Evolutionary conservation across 2,329 filamentous ascomycete species (phyloP).

Genomic region (Dryadomyces quercus-mongolicae): DNA sequence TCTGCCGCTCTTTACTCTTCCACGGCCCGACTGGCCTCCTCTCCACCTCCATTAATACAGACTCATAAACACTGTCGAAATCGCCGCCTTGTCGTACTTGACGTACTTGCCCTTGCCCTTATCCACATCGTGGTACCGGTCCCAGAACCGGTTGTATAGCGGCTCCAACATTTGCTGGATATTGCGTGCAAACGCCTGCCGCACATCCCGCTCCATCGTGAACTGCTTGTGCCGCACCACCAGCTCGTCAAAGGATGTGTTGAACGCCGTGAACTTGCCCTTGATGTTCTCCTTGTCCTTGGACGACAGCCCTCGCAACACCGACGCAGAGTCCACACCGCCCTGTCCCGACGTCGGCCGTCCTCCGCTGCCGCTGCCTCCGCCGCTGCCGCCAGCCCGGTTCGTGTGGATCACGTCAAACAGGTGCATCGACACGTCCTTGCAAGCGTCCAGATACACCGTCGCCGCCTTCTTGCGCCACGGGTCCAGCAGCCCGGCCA

Average conservation of each 20-base stretch:
- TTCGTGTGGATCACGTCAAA: constrained; percentile 90
- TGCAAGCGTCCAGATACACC: constrained; percentile 78
- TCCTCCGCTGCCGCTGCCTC: constrained; percentile 1
- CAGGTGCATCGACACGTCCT: constrained; percentile 71
- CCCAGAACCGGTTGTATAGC: constrained; percentile 90
- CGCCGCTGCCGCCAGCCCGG: constrained; percentile 37
- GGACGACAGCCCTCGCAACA: constrained; percentile 70
- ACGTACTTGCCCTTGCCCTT: constrained; percentile 98
- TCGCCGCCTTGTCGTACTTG: constrained; percentile 82
- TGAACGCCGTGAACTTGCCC: constrained; percentile 89
- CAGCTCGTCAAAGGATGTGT: constrained; percentile 79
- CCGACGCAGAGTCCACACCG: constrained; percentile 62
- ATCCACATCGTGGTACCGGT: constrained; percentile 93
- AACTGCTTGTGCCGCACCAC: constrained; percentile 70
- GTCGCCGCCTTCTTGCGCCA: constrained; percentile 82
- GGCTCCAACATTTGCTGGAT: constrained; percentile 88
- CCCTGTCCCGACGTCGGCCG: constrained; percentile 62
- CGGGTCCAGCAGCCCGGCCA: constrained; percentile 51
- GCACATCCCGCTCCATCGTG: constrained; percentile 84
- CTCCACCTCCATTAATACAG: constrained; percentile 24
- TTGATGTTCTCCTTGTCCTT: constrained; percentile 97
- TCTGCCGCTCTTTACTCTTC: no score
- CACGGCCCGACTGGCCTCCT: no score
- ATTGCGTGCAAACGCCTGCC: constrained; percentile 66
- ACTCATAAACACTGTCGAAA: constrained; percentile 53